Conservation (phyloP, 2,329 filamentous ascomycete species). For the Aspergillus felis region DNA sequence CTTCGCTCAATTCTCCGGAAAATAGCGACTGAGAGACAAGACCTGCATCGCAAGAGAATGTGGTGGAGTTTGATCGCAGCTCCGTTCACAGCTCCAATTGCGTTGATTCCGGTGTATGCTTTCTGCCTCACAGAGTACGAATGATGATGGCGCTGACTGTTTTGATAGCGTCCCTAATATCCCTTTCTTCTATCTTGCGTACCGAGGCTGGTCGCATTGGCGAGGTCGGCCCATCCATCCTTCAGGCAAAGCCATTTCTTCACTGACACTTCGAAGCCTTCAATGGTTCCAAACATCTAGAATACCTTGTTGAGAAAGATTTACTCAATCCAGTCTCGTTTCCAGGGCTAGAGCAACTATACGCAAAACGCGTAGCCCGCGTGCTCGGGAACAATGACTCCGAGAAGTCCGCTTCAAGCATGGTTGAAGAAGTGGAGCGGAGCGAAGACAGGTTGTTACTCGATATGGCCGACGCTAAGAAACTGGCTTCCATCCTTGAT, state of each 20-base stretch:
- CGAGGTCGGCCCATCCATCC: slow-evolving; percentile 47
- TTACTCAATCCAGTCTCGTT: slow-evolving; percentile 66
- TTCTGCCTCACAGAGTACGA: neutral
- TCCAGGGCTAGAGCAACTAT: slow-evolving; percentile 68
- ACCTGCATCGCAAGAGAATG: slow-evolving; percentile 70
- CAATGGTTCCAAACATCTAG: slow-evolving; percentile 76
- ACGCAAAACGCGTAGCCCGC: slow-evolving; percentile 47
- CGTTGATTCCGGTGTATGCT: slow-evolving; percentile 73
- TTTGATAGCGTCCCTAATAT: slow-evolving; percentile 74
- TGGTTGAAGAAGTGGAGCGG: slow-evolving; percentile 33
- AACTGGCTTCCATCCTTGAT: slow-evolving; percentile 59
- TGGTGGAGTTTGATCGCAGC: slow-evolving; percentile 77
- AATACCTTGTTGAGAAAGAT: slow-evolving; percentile 72
- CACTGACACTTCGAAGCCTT: slow-evolving; percentile 52
- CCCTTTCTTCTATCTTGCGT: slow-evolving; percentile 93
- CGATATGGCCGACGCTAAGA: slow-evolving; percentile 48
- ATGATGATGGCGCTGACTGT: slow-evolving; percentile 8
- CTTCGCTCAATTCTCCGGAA: slow-evolving; percentile 63
- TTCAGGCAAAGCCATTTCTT: slow-evolving; percentile 9
- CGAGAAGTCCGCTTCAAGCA: slow-evolving; percentile 27
- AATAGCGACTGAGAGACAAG: slow-evolving; percentile 76
- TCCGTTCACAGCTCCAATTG: slow-evolving; percentile 79
- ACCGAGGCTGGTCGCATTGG: slow-evolving; percentile 88
- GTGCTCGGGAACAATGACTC: slow-evolving; percentile 25
- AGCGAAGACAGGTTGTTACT: slow-evolving; percentile 46